Evolutionary conservation across 2,329 filamentous ascomycete genomes (phyloP), one percentile per base, ranked within the genome.

Genomic region (Penicillium carneum): DNA sequence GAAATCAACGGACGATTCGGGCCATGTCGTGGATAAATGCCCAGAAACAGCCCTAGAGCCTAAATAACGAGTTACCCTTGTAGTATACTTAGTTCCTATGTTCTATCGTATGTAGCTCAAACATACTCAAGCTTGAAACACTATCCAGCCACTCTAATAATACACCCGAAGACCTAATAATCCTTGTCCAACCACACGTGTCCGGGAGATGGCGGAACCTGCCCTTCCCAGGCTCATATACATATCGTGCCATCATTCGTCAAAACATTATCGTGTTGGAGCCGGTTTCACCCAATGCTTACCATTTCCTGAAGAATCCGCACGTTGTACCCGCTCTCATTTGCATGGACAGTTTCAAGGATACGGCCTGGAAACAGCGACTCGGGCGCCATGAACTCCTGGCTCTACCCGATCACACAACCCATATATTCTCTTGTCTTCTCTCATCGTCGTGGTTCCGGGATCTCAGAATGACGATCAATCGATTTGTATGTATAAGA

Each of bases 371-470:
- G 23, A 26, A 26, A 23, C 20, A 23, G 20, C 20, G 20, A 23
- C 20, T 23, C 20, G 20, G 20, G 20, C 20, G 20, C 23, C 23
- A 26, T 26, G 23, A 26, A 26, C 23, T 64, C 0, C 72, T 74
- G 81, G 78, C 23, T 83, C 10, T 84, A 82, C 63, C 81, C 23
- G 3, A 26, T 26, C 23, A 26, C 23, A 6, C 23, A 26, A 26
- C 23, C 23, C 0, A 74, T 82, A 0, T 31, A 31, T 8, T 31
- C 9, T 31, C 29, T 10, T 84, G 84, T 65, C 71, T 84, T 4
- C 68, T 83, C 1, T 82, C 26, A 81, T 79, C 2, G 84, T 73
- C 0, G 81, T 87, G 74, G 91, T 91, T 0, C 89, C 88, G 0
- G 88, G 0, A 91, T 77, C 5, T 26, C 23, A 6, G 23, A 26